Base-by-base conservation (phyloP, 768 basidiomycete genomes). In the Tylopilus plumbeoviolaceoides region DNA sequence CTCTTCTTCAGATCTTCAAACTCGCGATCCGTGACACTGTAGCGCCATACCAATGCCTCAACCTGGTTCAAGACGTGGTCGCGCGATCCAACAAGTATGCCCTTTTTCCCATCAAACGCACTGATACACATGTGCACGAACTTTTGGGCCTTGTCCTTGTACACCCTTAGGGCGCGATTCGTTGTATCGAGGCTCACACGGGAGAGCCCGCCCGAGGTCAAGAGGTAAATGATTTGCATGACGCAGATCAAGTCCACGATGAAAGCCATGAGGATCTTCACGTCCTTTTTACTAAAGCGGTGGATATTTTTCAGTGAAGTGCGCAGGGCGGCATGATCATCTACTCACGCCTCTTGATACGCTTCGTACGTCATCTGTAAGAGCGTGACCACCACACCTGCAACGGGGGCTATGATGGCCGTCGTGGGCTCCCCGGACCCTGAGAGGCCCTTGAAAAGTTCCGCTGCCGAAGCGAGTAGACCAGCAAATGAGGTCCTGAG, bases 171-270 rank as follows among this genome's bases (percentile, higher is more conserved):
- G n/a, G 51, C 55, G 23, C 28, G 20, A 27, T 4, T 2, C 4
- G 17, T 17, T 2, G 21, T 43, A 33, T 42, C 3, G 5, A 10
- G 1, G 8, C 45, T 61, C 33, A 60, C 41, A 0, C 12, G 31
- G 5, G 41, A 11, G 1, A 2, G 41, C 2, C 20, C 9, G 11
- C 41, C 36, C 1, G 42, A 15, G 1, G 48, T 36, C 15, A 61
- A 5, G 39, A 56, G 21, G 28, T 47, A 60, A 18, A 57, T 7
- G 12, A 23, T 33, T 25, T 61, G 59, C 59, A 60, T 61, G 51
- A 57, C 42, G 25, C 50, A 60, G 18, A 57, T 48, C 27, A 60
- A n/a, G 45, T 57, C 44, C 3, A 61, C 43, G 23, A 57, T 52
- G 41, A 49, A 60, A 23, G 30, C 48, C 48, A 60, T 60, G 27